Evolutionary conservation across 495 filamentous ascomycete genomes (phyloP), one percentile per base, ranked within the genome.

Genomic region (Cryomyces minteri): DNA sequence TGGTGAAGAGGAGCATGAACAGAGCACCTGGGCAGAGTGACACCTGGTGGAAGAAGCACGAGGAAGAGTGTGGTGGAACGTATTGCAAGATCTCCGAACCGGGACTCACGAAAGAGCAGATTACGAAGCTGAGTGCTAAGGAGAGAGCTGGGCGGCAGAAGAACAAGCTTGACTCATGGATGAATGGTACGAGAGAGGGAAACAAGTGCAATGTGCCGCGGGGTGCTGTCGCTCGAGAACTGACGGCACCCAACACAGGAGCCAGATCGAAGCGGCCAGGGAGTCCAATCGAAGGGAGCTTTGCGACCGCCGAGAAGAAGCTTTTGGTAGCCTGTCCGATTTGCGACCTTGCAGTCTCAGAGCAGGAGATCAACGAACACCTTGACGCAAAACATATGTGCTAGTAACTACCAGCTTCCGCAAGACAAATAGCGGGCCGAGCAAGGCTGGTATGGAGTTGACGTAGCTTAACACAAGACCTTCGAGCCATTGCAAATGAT

Each of bases 1-100:
- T 62, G 29, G 58, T 62, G n/a, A 62, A 60, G 48, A 48, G 58
- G 18, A 54, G 49, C 41, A 62, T 62, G 59, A 60, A 62, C 45
- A 41, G 59, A 12, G 29, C 57, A 4, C 59, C 58, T 4, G 56
- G 57, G 29, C 60, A 59, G 47, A 45, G 46, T 38, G 59, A 62
- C 41, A 44, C 41, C 1, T 62, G 58, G 59, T 62, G 55, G 55
- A 43, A 44, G 28, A 50, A 44, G 36, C 59, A 62, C 46, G 32
- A 55, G 38, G 43, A 47, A 7, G 58, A 60, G 37, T 62, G 59
- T 37, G 58, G 59, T 29, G 59, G 59, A 25, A 53, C 44, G 8
- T 62, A 54, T 39, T 54, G 43, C 2, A 62, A 62, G 42, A 54
- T 59, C 30, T 44, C 55, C 12, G 59, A 60, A 45, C 57, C 58